Evolutionary conservation across 2,329 filamentous ascomycete species (phyloP).

Genomic region (Cadophora malorum): DNA sequence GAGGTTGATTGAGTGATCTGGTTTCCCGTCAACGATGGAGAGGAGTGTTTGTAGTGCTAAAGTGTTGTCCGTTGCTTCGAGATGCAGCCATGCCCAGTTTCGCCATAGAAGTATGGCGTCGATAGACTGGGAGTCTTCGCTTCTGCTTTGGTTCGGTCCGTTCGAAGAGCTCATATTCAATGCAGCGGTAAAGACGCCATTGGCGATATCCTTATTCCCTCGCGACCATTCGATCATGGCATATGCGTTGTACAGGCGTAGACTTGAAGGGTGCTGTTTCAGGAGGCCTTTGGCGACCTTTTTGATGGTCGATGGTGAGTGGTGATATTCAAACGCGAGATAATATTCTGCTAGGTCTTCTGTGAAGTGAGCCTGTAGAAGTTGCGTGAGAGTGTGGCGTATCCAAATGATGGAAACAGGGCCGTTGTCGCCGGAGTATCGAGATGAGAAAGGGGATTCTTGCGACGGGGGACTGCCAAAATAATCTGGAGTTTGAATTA

Average conservation of each 20-base stretch:
- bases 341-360: slow-evolving; percentile 70
- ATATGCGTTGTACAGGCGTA: slow-evolving; percentile 80
- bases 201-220: slow-evolving; percentile 62
- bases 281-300: slow-evolving; percentile 77
- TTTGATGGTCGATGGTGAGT: slow-evolving; percentile 61
- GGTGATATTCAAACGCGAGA: slow-evolving; percentile 68
- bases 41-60: slow-evolving; percentile 49
- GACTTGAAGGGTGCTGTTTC: slow-evolving; percentile 68
- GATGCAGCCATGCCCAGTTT: slow-evolving; percentile 41
- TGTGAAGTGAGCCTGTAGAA: slow-evolving; percentile 56
- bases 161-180: slow-evolving; percentile 61
- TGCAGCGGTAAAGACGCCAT: slow-evolving; percentile 71
- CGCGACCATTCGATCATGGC: slow-evolving; percentile 71
- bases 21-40: slow-evolving; percentile 47
- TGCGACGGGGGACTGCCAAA: slow-evolving; percentile 9
- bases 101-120: slow-evolving; percentile 41
- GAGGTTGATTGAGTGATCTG: slow-evolving; percentile 43
- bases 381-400: slow-evolving; percentile 59
- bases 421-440: slow-evolving; percentile 31
- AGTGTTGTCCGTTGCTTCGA: slow-evolving; percentile 35
- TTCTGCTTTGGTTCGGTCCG: slow-evolving; percentile 40
- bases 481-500: slow-evolving; percentile 10
- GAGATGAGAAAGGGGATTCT: slow-evolving; percentile 33
- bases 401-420: slow-evolving; percentile 51
- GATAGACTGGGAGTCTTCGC: slow-evolving; percentile 39